Conservation (phyloP, 306 rosid species). For the Cajanus cajan region DNA sequence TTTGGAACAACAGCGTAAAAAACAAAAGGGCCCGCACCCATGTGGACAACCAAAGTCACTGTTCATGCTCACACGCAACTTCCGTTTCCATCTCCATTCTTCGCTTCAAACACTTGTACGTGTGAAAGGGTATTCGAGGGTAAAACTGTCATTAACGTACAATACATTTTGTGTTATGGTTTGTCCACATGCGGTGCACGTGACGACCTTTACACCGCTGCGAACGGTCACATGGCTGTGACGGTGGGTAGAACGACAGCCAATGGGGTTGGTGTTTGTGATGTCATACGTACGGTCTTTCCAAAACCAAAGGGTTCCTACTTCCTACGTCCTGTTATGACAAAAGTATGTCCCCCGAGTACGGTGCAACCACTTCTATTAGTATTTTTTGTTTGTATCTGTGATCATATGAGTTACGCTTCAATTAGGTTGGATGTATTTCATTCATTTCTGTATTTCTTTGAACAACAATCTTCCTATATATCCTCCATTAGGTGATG, state of each 20-base stretch:
- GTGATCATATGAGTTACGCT: neutral
- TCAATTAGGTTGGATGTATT: neutral
- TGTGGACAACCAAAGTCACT: constrained; percentile 25
- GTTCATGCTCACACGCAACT: constrained; percentile 1
- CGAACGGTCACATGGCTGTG: constrained; percentile 4
- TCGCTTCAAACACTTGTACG: neutral
- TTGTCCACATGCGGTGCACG: constrained; percentile 6
- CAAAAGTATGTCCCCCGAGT: neutral
- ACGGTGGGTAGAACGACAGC: neutral
- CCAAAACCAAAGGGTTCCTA: neutral
- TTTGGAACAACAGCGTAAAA: constrained; percentile 1
- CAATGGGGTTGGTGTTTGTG: neutral
- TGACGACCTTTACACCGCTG: constrained; percentile 31
- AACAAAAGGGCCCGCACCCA: constrained; percentile 28
- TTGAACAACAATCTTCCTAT: neutral
- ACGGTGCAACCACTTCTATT: neutral
- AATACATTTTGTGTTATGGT: neutral
- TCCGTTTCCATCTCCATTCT: neutral
- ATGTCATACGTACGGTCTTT: neutral
- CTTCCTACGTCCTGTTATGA: neutral
- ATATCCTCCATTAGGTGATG: neutral
- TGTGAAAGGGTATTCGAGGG: neutral
- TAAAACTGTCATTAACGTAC: neutral
- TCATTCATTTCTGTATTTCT: neutral
- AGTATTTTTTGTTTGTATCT: constrained; percentile 10